phyloP scores from a whole-genome alignment of 768 basidiomycete genomes.

The Lentinula aciculospora region DNA sequence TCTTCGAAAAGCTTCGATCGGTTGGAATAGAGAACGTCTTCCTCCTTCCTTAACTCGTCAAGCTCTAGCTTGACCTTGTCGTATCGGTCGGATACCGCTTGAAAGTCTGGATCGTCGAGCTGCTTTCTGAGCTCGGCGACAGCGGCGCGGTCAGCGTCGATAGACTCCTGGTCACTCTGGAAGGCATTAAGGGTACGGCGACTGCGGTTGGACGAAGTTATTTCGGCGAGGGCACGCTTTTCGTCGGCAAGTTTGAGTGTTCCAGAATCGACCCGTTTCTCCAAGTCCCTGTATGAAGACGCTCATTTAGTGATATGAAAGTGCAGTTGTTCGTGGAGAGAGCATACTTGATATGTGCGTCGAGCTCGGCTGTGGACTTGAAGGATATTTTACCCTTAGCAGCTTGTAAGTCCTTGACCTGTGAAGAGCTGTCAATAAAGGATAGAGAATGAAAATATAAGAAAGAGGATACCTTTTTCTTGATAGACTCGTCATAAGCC shows the following conservation, averaged over 20 bases:
- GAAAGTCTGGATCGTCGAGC: constrained; percentile 87
- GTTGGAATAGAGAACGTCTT: constrained; percentile 77
- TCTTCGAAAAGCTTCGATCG: constrained; percentile 84
- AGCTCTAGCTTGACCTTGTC: constrained; percentile 81
- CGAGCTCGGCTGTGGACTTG: constrained; percentile 82
- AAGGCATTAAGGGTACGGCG: constrained; percentile 78
- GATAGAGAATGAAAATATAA: constrained; percentile 4
- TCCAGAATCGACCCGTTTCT: constrained; percentile 90
- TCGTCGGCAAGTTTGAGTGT: constrained; percentile 90
- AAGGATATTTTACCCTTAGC: constrained; percentile 72
- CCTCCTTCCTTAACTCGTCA: constrained; percentile 79
- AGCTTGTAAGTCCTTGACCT: constrained; percentile 87
- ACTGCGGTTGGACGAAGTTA: constrained; percentile 63
- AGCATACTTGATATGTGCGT: constrained; percentile 77
- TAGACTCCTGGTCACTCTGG: constrained; percentile 70
- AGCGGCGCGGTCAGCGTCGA: constrained; percentile 69
- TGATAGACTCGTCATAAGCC: constrained; percentile 65
- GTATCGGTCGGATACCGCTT: constrained; percentile 75
- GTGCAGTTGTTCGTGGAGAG: not conserved
- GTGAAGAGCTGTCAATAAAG: not conserved
- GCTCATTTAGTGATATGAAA: constrained; percentile 5
- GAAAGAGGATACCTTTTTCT: constrained; percentile 62
- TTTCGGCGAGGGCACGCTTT: constrained; percentile 91
- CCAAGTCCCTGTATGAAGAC: constrained; percentile 54
- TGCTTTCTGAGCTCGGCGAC: constrained; percentile 79